phyloP scores from a whole-genome alignment of 768 basidiomycete genomes.

The Coprinellus aureogranulatus region DNA sequence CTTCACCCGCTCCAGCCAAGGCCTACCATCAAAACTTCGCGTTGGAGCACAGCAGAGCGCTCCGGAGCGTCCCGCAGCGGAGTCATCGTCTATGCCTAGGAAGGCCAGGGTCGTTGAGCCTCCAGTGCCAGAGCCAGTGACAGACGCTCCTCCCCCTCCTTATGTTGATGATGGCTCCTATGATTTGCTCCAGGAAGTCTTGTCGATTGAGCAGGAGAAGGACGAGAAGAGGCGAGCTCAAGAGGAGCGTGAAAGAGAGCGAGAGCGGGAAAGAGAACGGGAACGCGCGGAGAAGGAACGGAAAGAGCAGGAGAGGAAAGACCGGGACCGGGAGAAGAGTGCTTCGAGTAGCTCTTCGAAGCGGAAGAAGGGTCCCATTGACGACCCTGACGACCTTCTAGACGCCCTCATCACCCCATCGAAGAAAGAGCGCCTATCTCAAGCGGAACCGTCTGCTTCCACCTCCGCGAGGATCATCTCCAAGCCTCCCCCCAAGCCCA shows the following conservation, averaged over 20 bases:
- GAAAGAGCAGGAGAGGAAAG: constrained; percentile 14
- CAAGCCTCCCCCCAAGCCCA: constrained; percentile 19
- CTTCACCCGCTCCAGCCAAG: constrained; percentile 34
- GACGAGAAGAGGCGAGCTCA: constrained; percentile 30
- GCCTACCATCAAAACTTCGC: constrained; percentile 71
- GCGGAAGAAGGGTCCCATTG: neutral
- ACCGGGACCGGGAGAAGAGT: constrained; percentile 10
- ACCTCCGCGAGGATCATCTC: constrained; percentile 15
- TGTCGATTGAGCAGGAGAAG: constrained; percentile 73
- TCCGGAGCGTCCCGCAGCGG: constrained; percentile 28
- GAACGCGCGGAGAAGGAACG: constrained; percentile 31
- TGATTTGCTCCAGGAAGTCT: constrained; percentile 76
- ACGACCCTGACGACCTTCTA: too few species aligned
- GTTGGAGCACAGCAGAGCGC: constrained; percentile 45
- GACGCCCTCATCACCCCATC: too few species aligned
- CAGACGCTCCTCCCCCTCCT: constrained; percentile 62
- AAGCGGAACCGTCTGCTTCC: constrained; percentile 10
- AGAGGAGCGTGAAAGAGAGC: constrained; percentile 13
- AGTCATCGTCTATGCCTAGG: constrained; percentile 34
- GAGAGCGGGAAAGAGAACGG: constrained; percentile 31
- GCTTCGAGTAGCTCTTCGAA: neutral
- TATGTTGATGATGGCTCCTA: constrained; percentile 79
- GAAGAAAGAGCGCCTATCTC: constrained; percentile 8
- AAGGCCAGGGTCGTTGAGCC: constrained; percentile 43
- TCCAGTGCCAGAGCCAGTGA: constrained; percentile 30